A percentile compares a stretch with the other conserved stretches of the same genome.
These are phyloP conservation scores for Coniophora puteana DNA, from an alignment of 1,284 basidiomycete genomes.

Conservation along the genomic window DNA sequence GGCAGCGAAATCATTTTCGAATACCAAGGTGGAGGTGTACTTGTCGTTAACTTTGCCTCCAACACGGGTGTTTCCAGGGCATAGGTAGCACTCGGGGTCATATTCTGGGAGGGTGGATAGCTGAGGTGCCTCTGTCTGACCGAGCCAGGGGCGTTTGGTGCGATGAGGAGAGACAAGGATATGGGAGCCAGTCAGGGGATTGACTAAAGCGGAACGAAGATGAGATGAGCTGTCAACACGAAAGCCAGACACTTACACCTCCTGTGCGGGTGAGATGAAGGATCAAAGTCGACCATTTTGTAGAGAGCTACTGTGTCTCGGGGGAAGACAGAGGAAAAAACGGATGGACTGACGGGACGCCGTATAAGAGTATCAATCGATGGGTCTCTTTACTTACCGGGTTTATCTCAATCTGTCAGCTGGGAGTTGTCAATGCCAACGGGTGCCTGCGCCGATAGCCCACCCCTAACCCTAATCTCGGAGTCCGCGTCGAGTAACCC, in stretches of 20 bases:
- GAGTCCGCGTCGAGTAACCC: neutral
- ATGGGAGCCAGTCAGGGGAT: conserved; percentile 76
- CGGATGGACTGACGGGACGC: no score
- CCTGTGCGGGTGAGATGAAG: conserved; percentile 67
- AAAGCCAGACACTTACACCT: conserved; percentile 47
- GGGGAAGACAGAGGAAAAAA: neutral
- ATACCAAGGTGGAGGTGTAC: conserved; percentile 71
- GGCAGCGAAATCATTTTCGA: conserved; percentile 88
- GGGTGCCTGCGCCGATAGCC: no score
- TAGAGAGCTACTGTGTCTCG: neutral
- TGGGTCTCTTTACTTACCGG: no score
- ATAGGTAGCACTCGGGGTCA: conserved; percentile 86
- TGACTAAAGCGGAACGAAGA: conserved; percentile 43
- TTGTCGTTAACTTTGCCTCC: conserved; percentile 69
- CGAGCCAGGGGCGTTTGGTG: conserved; percentile 80
- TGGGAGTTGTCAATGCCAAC: no score
- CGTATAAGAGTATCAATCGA: no score
- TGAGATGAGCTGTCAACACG: no score
- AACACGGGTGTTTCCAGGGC: conserved; percentile 84
- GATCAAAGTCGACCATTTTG: conserved; percentile 55
- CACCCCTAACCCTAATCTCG: no score
- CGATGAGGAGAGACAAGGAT: conserved; percentile 85
- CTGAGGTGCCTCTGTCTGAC: conserved; percentile 74
- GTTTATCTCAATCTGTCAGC: no score
- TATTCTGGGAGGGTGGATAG: conserved; percentile 55